Conservation (phyloP, 2,329 filamentous ascomycete species). For the Fusarium sp. region DNA sequence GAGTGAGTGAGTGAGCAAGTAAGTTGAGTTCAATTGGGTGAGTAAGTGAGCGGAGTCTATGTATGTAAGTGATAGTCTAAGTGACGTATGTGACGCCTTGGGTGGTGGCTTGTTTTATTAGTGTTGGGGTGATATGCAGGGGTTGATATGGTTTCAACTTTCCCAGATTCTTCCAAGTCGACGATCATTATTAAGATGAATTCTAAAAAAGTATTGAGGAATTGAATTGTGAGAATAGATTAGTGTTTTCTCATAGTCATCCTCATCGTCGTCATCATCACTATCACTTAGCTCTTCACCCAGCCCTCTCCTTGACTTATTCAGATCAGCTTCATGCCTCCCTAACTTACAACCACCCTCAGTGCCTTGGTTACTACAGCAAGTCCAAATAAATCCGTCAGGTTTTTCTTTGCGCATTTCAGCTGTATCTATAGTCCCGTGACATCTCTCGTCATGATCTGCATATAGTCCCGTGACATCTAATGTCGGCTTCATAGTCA, state of each 20-base stretch:
- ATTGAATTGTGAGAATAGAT: neutral
- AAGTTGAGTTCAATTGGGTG: neutral
- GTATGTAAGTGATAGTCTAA: neutral
- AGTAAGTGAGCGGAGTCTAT: neutral
- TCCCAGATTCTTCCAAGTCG: neutral
- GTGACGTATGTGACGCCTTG: neutral
- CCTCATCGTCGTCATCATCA: neutral
- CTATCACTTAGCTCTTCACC: neutral
- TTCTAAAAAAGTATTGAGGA: neutral
- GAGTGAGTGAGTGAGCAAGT: neutral
- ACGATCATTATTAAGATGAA: neutral
- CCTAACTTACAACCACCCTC: conserved; percentile 25
- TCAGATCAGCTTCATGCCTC: conserved; percentile 30
- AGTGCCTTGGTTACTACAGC: conserved; percentile 27
- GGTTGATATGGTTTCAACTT: neutral
- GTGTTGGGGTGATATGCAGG: neutral
- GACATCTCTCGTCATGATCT: conserved; percentile 16
- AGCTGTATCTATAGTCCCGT: conserved; percentile 34
- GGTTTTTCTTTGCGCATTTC: conserved; percentile 23
- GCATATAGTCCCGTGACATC: conserved; percentile 33
- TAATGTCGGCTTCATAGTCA: conserved; percentile 6
- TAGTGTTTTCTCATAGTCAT: neutral
- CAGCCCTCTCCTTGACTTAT: conserved; percentile 10
- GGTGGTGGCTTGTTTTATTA: neutral
- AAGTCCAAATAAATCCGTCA: conserved; percentile 41